Evolutionary conservation across 1,284 basidiomycete species (phyloP), one percentile per base, ranked within the genome.

Genomic region (Fomitopsis palustris): DNA sequence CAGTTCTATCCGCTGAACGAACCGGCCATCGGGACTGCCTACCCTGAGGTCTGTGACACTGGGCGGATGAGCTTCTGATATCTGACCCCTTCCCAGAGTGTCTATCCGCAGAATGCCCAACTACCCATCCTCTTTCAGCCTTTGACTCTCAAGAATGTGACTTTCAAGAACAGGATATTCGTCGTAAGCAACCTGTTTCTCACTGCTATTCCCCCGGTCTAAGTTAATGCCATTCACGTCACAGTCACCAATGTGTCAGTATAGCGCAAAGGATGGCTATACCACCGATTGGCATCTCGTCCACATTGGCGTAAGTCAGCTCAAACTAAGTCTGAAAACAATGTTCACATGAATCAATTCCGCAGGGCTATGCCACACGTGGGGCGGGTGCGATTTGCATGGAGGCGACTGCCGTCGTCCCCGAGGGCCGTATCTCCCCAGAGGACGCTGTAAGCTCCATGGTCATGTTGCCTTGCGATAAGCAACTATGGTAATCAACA

Each of bases 211-310:
- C 12, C 6, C 35, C 12, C 16, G 16, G 35, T 37, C 35, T 6
- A 33, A 33, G 12, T 10, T 33, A 33, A 3, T 16, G 7, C 16
- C 39, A 9, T 42, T 42, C 35, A 6, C 3, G 16, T 10, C 38
- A 1, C 51, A 86, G 84, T 77, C 88, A n/a, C 88, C 88, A 1
- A 88, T 91, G 87, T 92, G 90, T 70, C 85, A 87, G 66, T 93
- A 93, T 75, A 88, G 86, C 53, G 79, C 87, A 4, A 81, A 89
- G 45, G 74, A 88, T 62, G 87, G 92, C 7, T 82, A 87, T 70
- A 81, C 83, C 16, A 89, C 90, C 0, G 86, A 92, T 65, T 92
- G 87, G 86, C 92, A 94, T 71, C 73, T 93, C 14, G 88, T 92
- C 23, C 90, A 93, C 69, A 79, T 75, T 52, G 74, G 75, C 2